Evolutionary conservation across 2,329 filamentous ascomycete species (phyloP).

Genomic region (Bretziella fagacearum): DNA sequence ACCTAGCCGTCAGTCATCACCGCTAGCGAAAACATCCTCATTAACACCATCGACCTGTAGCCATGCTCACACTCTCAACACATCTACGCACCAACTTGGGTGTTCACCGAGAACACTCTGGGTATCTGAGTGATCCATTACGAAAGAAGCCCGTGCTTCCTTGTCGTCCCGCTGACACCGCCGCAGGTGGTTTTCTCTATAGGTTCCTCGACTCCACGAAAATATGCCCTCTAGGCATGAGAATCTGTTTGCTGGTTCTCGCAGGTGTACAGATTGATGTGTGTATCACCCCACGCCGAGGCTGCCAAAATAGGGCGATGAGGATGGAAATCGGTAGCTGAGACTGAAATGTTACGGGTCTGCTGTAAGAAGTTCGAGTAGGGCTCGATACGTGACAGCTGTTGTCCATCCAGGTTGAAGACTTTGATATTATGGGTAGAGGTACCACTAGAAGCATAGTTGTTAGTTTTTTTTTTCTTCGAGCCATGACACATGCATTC

Average conservation of each 20-base stretch:
- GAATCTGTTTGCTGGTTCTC: constrained; percentile 28
- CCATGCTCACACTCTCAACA: too few relatives aligned
- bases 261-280: constrained; percentile 77
- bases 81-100: too few relatives aligned
- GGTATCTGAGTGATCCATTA: too few relatives aligned
- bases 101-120: too few relatives aligned
- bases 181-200: too few relatives aligned
- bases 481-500: neutral
- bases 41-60: too few relatives aligned
- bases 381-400: constrained; percentile 71
- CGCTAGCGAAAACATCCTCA: too few relatives aligned
- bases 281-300: constrained; percentile 69
- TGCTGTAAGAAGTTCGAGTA: constrained; percentile 78
- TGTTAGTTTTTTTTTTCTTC: neutral
- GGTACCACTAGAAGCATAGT: constrained; percentile 51
- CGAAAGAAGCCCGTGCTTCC: neutral
- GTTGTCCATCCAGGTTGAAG: constrained; percentile 70
- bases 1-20: too few relatives aligned
- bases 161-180: too few relatives aligned
- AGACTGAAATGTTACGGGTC: constrained; percentile 65
- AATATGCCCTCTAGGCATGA: constrained; percentile 9
- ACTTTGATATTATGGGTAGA: constrained; percentile 78
- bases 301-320: constrained; percentile 84
- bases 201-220: constrained; percentile 8
- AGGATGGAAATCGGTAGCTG: constrained; percentile 84